phyloP scores from a whole-genome alignment of 2,329 filamentous ascomycete genomes.

The Neonectria neomacrospora region DNA sequence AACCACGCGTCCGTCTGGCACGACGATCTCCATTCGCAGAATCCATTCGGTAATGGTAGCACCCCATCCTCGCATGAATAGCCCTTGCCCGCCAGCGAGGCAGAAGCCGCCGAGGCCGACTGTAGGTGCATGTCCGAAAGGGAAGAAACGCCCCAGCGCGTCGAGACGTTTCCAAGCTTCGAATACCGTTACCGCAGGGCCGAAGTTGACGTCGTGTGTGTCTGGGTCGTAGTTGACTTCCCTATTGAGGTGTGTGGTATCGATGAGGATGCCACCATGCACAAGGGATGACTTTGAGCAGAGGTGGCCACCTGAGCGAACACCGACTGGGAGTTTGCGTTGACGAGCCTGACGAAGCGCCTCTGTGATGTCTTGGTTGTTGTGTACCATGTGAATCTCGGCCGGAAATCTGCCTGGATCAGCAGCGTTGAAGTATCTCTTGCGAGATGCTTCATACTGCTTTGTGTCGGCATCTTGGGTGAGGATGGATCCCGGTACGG shows the following conservation, averaged over 20 bases:
- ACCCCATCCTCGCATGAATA: conserved; percentile 2
- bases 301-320: conserved; percentile 12
- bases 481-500: background rate
- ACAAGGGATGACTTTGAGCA: conserved; percentile 9
- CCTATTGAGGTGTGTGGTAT: conserved; percentile 2
- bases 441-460: conserved; percentile 9
- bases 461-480: background rate
- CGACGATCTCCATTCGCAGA: conserved; percentile 59
- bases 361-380: background rate
- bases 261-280: conserved; percentile 4
- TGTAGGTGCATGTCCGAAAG: background rate
- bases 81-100: background rate
- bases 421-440: conserved; percentile 4
- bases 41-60: conserved; percentile 45
- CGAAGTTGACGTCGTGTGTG: background rate
- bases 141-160: background rate
- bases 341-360: background rate
- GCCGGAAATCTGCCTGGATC: conserved; percentile 2
- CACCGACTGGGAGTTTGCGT: background rate
- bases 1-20: conserved; percentile 56
- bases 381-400: conserved; percentile 7
- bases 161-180: conserved; percentile 6
- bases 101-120: conserved; percentile 1
- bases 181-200: conserved; percentile 2
- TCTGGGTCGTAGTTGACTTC: background rate